phyloP scores from a whole-genome alignment of 2,329 filamentous ascomycete genomes.

The Mollisia scopiformis region DNA sequence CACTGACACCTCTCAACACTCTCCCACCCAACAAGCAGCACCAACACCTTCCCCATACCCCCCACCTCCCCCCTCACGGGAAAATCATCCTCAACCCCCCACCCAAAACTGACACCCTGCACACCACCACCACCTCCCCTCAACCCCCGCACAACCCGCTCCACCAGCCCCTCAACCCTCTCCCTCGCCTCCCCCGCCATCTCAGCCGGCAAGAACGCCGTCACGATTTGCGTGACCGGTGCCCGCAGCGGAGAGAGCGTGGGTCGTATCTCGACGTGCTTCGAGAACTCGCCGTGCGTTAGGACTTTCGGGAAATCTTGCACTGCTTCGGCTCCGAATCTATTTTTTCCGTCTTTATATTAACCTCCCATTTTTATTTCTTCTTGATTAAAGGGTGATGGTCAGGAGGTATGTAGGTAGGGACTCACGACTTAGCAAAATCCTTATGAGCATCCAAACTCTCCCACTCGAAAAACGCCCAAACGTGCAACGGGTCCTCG shows the following conservation, averaged over 20 bases:
- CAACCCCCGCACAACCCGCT: no score
- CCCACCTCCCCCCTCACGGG: slow-evolving; percentile 6
- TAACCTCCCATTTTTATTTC: slow-evolving; percentile 27
- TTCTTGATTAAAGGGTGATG: no score
- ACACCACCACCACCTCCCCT: background rate
- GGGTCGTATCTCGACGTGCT: slow-evolving; percentile 24
- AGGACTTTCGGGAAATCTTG: slow-evolving; percentile 25
- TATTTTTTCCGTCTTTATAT: slow-evolving; percentile 7
- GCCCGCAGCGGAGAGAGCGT: slow-evolving; percentile 24
- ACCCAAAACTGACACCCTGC: slow-evolving; percentile 1
- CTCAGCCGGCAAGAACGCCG: no score
- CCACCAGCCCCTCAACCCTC: no score
- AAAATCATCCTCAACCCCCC: slow-evolving; percentile 2
- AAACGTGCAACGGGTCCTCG: slow-evolving; percentile 26
- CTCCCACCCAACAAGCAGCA: slow-evolving; percentile 28
- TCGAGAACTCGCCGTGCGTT: slow-evolving; percentile 25
- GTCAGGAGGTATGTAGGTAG: no score
- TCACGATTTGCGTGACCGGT: background rate
- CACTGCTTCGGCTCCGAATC: slow-evolving; percentile 22
- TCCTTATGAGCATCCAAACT: slow-evolving; percentile 28
- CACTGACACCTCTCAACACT: slow-evolving; percentile 26
- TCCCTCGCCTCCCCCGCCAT: no score
- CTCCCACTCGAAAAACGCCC: slow-evolving; percentile 34
- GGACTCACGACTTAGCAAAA: no score
- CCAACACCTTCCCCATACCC: slow-evolving; percentile 19